These are phyloP conservation scores for Sapria himalayana DNA, from an alignment of 345 rosid species.

Conservation along the genomic window DNA sequence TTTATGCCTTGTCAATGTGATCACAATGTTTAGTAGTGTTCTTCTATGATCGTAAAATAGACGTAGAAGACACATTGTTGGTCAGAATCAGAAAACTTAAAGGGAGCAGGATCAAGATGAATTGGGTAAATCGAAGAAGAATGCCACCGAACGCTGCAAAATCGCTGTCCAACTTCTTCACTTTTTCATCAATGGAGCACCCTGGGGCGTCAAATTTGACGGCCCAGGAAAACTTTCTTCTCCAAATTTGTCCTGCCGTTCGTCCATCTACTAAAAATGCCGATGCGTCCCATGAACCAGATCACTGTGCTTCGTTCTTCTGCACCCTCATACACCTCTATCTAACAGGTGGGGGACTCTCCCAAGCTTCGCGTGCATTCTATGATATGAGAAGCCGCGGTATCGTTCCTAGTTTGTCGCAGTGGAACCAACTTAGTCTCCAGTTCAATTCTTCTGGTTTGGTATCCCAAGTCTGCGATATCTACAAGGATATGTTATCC, in stretches of 20 bases:
- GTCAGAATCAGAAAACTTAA: no score
- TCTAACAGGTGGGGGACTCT: constrained; percentile 37
- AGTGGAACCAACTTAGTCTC: constrained; percentile 42
- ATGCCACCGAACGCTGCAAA: background rate
- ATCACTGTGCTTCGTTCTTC: constrained; percentile 40
- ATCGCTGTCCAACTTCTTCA: background rate
- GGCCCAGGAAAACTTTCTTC: background rate
- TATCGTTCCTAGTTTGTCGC: constrained; percentile 23
- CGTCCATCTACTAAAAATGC: background rate
- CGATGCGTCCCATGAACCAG: background rate
- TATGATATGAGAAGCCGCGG: constrained; percentile 31
- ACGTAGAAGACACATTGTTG: no score
- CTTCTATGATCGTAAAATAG: no score
- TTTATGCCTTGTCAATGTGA: no score
- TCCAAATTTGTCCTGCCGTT: background rate
- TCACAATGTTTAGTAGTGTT: no score
- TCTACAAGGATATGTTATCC: constrained; percentile 45
- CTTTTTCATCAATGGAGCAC: constrained; percentile 4
- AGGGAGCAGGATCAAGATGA: no score
- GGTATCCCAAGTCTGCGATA: constrained; percentile 43
- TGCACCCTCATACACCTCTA: constrained; percentile 51
- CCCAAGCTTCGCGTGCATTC: constrained; percentile 37
- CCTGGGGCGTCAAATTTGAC: background rate
- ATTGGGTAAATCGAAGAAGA: background rate
- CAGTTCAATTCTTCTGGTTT: constrained; percentile 36